These are phyloP conservation scores for Wallacemonas sp. DNA, from an alignment of 208 protist species.

Conservation along the genomic window DNA sequence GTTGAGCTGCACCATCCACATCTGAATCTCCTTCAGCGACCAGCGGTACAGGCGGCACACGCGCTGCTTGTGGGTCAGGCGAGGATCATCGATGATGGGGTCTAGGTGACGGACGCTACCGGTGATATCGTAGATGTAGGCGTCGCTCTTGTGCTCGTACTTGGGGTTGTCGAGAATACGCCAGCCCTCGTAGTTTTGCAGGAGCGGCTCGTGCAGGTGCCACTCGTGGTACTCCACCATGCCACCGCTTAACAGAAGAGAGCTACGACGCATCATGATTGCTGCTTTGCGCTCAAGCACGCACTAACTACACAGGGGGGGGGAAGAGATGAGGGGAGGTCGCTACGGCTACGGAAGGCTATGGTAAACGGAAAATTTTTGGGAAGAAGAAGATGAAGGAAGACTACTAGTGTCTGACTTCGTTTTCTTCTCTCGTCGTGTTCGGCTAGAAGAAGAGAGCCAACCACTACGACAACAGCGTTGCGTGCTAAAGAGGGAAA, in stretches of 20 bases:
- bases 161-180: constrained; percentile 91
- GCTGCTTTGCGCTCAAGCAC: neutral
- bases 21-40: constrained; percentile 87
- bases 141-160: constrained; percentile 78
- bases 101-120: constrained; percentile 87
- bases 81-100: constrained; percentile 92
- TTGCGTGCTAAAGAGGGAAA: constrained; percentile 5
- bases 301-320: neutral
- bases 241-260: constrained; percentile 66
- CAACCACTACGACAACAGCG: too few relatives aligned
- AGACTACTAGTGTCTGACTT: neutral
- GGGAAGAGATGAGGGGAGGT: neutral
- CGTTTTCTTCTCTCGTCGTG: neutral
- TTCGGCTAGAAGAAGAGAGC: too few relatives aligned
- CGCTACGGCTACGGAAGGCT: neutral
- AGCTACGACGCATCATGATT: constrained; percentile 78
- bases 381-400: neutral
- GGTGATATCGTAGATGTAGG: constrained; percentile 80
- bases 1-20: constrained; percentile 87
- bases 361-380: neutral
- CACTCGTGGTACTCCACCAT: constrained; percentile 93
- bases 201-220: constrained; percentile 88
- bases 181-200: constrained; percentile 93
- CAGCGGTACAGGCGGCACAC: constrained; percentile 91
- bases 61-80: constrained; percentile 91